phyloP scores from a whole-genome alignment of 2,329 filamentous ascomycete genomes.

The Aspergillus luchuensis region DNA sequence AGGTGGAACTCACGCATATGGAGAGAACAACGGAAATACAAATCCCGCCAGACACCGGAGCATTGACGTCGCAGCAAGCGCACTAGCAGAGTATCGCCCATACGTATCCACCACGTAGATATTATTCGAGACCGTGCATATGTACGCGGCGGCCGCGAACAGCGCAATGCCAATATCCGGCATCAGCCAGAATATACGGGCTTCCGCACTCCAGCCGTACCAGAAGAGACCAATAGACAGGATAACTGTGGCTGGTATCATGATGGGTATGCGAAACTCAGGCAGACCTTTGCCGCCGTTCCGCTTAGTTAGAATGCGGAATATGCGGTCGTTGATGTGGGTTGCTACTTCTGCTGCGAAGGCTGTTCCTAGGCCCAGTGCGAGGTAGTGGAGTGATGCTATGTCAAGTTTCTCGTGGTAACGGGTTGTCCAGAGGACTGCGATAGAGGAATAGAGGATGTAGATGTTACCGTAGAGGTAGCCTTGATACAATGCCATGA shows the following conservation, averaged over 20 bases:
- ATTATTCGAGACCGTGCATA: neutral
- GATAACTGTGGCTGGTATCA: slow-evolving; percentile 54
- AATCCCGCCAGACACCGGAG: neutral
- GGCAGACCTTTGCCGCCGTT: slow-evolving; percentile 39
- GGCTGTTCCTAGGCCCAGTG: slow-evolving; percentile 61
- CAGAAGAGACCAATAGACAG: slow-evolving; percentile 51
- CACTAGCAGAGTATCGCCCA: neutral
- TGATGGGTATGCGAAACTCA: slow-evolving; percentile 59
- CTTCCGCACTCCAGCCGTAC: slow-evolving; percentile 49
- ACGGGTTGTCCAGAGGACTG: slow-evolving; percentile 54
- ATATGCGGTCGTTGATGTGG: slow-evolving; percentile 48
- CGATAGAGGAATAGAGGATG: slow-evolving; percentile 62
- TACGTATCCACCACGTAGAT: neutral
- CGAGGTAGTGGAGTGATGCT: slow-evolving; percentile 62
- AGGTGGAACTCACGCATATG: too few relatives aligned
- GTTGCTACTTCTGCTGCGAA: slow-evolving; percentile 52
- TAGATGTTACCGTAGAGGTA: slow-evolving; percentile 63
- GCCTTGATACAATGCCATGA: slow-evolving; percentile 55
- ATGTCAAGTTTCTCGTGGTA: slow-evolving; percentile 58
- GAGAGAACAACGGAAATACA: neutral
- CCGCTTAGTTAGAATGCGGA: slow-evolving; percentile 31
- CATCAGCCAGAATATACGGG: neutral
- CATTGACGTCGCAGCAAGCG: neutral
- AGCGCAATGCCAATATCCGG: neutral
- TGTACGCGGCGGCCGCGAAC: neutral